A percentile compares a stretch with the other conserved stretches of the same genome.
Evolutionary conservation across 2,329 filamentous ascomycete species (phyloP).

Genomic region (Penicillium paneum): DNA sequence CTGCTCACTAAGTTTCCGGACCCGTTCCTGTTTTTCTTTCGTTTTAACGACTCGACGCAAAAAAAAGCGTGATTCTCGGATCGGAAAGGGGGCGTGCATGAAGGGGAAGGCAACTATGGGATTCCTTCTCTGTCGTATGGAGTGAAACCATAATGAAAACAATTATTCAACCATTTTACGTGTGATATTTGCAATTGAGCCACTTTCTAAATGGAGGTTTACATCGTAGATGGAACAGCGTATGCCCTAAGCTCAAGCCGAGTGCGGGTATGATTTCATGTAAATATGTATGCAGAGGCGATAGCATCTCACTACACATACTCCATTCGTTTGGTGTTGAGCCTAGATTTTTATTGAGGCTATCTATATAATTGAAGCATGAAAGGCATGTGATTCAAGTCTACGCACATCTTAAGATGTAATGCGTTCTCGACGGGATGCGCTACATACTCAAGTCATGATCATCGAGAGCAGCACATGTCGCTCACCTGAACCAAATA

Average conservation of each 20-base stretch:
- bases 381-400: neutral
- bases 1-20: conserved; percentile 56
- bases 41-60: conserved; percentile 27
- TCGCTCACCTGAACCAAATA: neutral
- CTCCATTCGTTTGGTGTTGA: neutral
- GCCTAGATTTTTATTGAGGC: no score
- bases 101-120: conserved; percentile 29
- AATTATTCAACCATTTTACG: conserved; percentile 21
- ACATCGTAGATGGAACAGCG: neutral
- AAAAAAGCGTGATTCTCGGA: conserved; percentile 25
- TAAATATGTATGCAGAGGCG: neutral
- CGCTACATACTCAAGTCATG: neutral
- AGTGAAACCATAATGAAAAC: conserved; percentile 31
- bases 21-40: conserved; percentile 26
- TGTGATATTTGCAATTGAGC: conserved; percentile 4
- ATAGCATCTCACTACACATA: no score
- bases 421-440: neutral
- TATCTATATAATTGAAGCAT: neutral
- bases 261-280: neutral
- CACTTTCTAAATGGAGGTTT: neutral
- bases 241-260: neutral
- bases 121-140: conserved; percentile 22
- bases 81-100: conserved; percentile 27
- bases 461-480: conserved; percentile 7
- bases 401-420: neutral